Evolutionary conservation across 2,329 filamentous ascomycete species (phyloP).

Genomic region (Cordyceps farinosa): DNA sequence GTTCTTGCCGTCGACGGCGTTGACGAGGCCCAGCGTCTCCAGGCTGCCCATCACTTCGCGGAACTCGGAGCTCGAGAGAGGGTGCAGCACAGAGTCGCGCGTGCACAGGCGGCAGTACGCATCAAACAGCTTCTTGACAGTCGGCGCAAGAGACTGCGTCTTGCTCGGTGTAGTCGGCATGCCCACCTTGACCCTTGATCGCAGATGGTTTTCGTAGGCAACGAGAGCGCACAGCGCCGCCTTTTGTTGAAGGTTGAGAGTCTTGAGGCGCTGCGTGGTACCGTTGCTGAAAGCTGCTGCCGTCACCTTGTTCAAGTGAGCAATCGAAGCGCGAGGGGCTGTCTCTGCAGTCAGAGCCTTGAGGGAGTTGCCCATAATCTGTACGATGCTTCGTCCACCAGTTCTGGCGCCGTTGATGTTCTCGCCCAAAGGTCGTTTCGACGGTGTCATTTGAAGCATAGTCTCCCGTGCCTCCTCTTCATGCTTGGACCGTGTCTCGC

Average conservation of each 20-base stretch:
- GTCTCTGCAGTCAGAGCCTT: conserved; percentile 66
- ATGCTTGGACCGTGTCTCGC: conserved; percentile 73
- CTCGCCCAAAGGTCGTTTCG: conserved; percentile 74
- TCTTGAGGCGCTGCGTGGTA: conserved; percentile 75
- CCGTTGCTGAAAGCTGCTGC: conserved; percentile 88
- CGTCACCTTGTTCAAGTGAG: conserved; percentile 88
- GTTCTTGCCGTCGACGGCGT: conserved; percentile 64
- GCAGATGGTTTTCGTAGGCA: conserved; percentile 75
- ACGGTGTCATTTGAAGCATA: conserved; percentile 59
- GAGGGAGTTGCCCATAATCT: conserved; percentile 52
- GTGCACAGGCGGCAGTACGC: conserved; percentile 81
- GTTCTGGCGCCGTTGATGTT: conserved; percentile 64
- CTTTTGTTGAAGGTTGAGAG: conserved; percentile 93
- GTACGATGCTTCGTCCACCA: conserved; percentile 41
- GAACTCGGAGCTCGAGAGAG: conserved; percentile 88
- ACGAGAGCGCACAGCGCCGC: conserved; percentile 86
- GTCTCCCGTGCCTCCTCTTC: conserved; percentile 58
- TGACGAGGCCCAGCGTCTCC: conserved; percentile 81
- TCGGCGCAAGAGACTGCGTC: conserved; percentile 62
- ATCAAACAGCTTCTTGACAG: conserved; percentile 78
- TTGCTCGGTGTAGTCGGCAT: conserved; percentile 58
- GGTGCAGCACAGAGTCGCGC: conserved; percentile 82
- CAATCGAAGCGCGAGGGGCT: conserved; percentile 84
- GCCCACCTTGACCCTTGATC: conserved; percentile 42
- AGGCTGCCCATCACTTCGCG: conserved; percentile 86